Evolutionary conservation across 176 grass and related monocot species (phyloP).

Genomic region (Avena eriantha): DNA sequence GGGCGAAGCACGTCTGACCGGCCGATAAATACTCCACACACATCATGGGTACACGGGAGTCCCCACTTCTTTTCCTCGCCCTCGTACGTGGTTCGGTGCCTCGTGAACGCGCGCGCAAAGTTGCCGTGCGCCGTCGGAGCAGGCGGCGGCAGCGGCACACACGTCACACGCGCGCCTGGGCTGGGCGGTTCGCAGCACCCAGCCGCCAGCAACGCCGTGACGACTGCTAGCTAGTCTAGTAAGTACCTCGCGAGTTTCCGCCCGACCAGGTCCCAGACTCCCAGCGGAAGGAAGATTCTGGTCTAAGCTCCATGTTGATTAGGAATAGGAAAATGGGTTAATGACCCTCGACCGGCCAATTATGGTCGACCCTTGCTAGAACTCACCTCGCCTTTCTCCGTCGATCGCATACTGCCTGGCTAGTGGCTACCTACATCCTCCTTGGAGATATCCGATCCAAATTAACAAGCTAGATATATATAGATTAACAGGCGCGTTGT

Average conservation of each 20-base stretch:
- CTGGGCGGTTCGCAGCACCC: not conserved
- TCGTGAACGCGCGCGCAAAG: no score
- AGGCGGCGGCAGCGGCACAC: not conserved
- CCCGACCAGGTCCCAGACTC: slow-evolving; percentile 1
- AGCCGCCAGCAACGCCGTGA: slow-evolving; percentile 18
- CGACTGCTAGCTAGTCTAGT: not conserved
- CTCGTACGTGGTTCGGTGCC: no score
- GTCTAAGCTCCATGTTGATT: not conserved
- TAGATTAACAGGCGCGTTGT: not conserved
- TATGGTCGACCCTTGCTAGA: not conserved
- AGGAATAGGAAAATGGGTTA: not conserved
- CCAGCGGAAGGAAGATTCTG: not conserved
- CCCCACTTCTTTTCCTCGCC: no score
- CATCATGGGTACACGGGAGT: no score
- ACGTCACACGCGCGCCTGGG: slow-evolving; percentile 1
- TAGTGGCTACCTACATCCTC: not conserved
- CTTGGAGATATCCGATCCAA: not conserved
- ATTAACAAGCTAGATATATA: not conserved
- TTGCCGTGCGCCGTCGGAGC: no score
- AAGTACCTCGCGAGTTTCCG: slow-evolving; percentile 4
- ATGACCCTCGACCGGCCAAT: not conserved
- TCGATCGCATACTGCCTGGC: not conserved
- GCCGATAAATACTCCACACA: no score
- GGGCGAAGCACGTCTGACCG: no score
- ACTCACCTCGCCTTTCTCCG: slow-evolving; percentile 1